A percentile compares a stretch with the other conserved stretches of the same genome.
phyloP scores from a whole-genome alignment of 2,329 filamentous ascomycete genomes.

The Sarocladiaceae sp. region DNA sequence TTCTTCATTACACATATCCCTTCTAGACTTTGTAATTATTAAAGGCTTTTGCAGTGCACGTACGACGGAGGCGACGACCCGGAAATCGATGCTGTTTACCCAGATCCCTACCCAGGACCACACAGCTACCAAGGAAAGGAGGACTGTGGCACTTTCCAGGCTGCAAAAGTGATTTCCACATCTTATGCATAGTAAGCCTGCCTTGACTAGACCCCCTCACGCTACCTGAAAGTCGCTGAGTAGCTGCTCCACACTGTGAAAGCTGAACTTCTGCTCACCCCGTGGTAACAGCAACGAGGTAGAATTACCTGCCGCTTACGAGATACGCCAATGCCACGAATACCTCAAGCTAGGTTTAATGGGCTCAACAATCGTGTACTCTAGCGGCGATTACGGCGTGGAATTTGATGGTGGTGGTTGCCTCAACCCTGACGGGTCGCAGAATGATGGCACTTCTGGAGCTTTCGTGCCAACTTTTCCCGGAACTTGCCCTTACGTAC shows the following conservation, averaged over 20 bases:
- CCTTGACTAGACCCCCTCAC: too few relatives aligned
- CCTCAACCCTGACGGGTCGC: background rate
- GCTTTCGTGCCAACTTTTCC: background rate
- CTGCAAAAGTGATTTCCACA: slow-evolving; percentile 2
- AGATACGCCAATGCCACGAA: slow-evolving; percentile 2
- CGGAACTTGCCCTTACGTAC: background rate
- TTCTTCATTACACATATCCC: background rate
- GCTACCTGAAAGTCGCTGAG: too few relatives aligned
- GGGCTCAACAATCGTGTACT: slow-evolving; percentile 1
- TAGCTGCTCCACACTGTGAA: background rate
- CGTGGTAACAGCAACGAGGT: background rate
- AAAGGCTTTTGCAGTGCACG: background rate
- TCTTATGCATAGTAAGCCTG: background rate
- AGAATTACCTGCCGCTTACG: background rate
- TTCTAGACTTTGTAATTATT: background rate
- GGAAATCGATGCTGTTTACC: background rate
- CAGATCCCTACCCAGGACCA: slow-evolving; percentile 1
- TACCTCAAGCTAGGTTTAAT: slow-evolving; percentile 2
- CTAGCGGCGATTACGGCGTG: background rate
- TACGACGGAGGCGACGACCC: background rate
- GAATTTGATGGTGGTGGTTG: background rate
- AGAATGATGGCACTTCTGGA: background rate
- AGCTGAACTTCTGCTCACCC: background rate
- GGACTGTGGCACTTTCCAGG: background rate
- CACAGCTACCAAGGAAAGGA: background rate